A percentile compares a stretch with the other conserved stretches of the same genome.
Evolutionary conservation across 179 eudicot species (phyloP).

Genomic region (Heliamphora pulchella): DNA sequence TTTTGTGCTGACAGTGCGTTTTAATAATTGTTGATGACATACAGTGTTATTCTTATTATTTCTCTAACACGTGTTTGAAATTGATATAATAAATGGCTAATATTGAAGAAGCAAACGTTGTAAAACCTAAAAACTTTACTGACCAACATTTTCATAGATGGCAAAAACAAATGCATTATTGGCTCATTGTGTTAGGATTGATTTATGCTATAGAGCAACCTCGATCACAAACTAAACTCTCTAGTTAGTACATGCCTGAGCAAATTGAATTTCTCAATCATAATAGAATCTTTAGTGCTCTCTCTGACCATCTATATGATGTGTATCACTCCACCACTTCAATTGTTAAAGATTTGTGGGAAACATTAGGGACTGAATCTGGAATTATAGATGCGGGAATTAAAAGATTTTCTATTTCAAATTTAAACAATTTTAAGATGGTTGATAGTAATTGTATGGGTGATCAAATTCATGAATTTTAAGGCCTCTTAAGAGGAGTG

Average conservation of each 20-base stretch:
- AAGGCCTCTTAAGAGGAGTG: neutral
- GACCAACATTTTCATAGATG: neutral
- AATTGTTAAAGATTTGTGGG: neutral
- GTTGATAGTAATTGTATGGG: neutral
- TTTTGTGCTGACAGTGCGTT: no score
- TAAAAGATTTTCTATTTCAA: neutral
- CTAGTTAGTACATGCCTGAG: neutral
- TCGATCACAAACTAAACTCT: neutral
- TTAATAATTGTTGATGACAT: no score
- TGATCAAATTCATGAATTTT: conserved; percentile 3
- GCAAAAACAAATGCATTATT: neutral
- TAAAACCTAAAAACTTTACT: neutral
- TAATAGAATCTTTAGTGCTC: neutral
- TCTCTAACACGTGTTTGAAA: no score
- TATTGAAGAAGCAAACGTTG: neutral
- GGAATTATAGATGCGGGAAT: neutral
- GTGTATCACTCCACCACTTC: neutral
- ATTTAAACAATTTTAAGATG: neutral
- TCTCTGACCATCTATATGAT: neutral
- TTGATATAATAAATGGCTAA: neutral
- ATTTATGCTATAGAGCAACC: neutral
- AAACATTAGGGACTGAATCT: neutral
- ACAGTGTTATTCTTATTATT: no score
- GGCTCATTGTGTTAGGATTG: neutral
- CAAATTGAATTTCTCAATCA: neutral